Evolutionary conservation across 2,329 filamentous ascomycete species (phyloP).

Genomic region (Stenocarpella maydis): DNA sequence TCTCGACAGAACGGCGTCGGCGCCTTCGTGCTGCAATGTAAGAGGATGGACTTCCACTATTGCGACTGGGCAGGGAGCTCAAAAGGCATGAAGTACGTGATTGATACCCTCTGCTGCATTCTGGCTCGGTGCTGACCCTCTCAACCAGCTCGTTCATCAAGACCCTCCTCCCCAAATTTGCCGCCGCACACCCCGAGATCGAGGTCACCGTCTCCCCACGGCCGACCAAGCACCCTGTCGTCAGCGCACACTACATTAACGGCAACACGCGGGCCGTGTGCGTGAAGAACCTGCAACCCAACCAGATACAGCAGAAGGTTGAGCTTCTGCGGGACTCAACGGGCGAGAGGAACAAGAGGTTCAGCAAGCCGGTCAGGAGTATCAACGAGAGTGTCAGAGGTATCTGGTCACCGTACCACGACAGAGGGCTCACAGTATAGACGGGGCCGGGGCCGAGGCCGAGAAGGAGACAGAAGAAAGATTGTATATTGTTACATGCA

Average conservation of each 20-base stretch:
- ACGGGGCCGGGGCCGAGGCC: neutral
- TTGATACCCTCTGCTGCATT: neutral
- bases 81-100: constrained; percentile 85
- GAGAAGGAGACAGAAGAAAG: neutral
- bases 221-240: constrained; percentile 87
- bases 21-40: constrained; percentile 97
- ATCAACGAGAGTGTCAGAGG: constrained; percentile 73
- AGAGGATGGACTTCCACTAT: constrained; percentile 94
- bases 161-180: constrained; percentile 78
- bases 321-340: constrained; percentile 76
- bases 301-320: constrained; percentile 83
- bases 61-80: constrained; percentile 97
- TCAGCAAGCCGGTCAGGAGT: constrained; percentile 70
- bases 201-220: constrained; percentile 92
- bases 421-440: constrained; percentile 63
- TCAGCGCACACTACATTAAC: constrained; percentile 93
- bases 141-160: constrained; percentile 79
- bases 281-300: constrained; percentile 83
- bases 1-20: constrained; percentile 85
- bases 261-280: constrained; percentile 86
- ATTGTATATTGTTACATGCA: neutral
- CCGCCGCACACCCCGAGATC: constrained; percentile 82
- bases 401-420: constrained; percentile 76
- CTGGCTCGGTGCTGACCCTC: constrained; percentile 20
- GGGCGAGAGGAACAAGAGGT: constrained; percentile 74